Base-by-base conservation (phyloP, 768 basidiomycete genomes). In the Trametes cubensis region DNA sequence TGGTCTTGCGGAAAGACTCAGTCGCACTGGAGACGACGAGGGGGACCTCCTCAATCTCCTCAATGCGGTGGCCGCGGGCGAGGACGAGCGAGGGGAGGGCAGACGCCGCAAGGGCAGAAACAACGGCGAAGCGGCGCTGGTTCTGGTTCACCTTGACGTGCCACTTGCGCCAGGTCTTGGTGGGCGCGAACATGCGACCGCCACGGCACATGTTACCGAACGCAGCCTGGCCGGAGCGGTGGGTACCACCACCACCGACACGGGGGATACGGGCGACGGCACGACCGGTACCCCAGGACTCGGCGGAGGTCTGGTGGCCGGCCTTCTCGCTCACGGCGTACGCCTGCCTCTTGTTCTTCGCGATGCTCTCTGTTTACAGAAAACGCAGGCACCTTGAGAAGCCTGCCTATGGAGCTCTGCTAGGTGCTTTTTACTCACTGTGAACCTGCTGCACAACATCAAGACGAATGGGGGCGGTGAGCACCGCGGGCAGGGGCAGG, bases 171-270 rank as follows among this genome's bases (percentile, higher is more conserved):
- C 95, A 98, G 75, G 87, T 92, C 84, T 97, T 98, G 80, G 96
- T 98, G 18, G 97, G 97, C 28, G 96, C 96, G 79, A 99, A 98
- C 97, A 99, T 98, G 75, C 97, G 94, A 83, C 97, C 97, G 74
- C 97, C 96, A 78, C 97, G 92, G 85, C 96, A 98, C 97, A 99
- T 98, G 90, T 98, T 98, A 74, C 97, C 97, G 81, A 98, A 98
- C 34, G 97, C 97, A 76, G 94, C 97, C 90, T 95, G 96, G 63
- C 97, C 97, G 60, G 97, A 95, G 69, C 97, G 92, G 83, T 96
- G 94, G 70, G 97, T 98, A 78, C 97, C 97, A 74, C 92, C 91
- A 75, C 97, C 97, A 74, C 94, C 94, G 66, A 99, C 96, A 92
- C 97, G 96, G 78, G 97, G 97, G 75, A 99, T 98, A 95, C 97